A percentile compares a stretch with the other conserved stretches of the same genome.
Evolutionary conservation across 306 rosid genomes (phyloP).

Genomic region (Lotus japonicus): DNA sequence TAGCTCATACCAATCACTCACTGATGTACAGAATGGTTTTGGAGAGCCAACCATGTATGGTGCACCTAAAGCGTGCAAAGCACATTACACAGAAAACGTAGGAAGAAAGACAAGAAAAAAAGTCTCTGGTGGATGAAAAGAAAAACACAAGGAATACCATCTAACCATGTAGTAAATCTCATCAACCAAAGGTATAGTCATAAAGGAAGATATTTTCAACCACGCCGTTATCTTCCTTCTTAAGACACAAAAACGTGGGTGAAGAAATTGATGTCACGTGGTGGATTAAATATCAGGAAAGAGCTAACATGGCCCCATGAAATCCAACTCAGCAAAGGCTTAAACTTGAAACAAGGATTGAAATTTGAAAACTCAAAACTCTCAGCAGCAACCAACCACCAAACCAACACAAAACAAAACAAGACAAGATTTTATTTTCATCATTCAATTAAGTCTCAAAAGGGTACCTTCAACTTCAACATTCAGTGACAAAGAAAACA

Average conservation of each 20-base stretch:
- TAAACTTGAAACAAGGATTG: background rate
- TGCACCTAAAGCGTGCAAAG: conserved; percentile 21
- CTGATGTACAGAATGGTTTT: conserved; percentile 1
- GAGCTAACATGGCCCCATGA: conserved; percentile 13
- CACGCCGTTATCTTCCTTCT: conserved; percentile 25
- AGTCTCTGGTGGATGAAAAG: background rate
- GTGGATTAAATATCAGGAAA: background rate
- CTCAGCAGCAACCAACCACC: background rate
- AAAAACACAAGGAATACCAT: conserved; percentile 28
- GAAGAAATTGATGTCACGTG: conserved; percentile 10
- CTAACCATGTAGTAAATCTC: conserved; percentile 26
- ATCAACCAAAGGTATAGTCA: conserved; percentile 1
- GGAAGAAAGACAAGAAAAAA: background rate
- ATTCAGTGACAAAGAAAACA: background rate
- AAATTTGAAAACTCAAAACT: conserved; percentile 8
- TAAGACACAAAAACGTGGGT: conserved; percentile 15
- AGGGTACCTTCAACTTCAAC: conserved; percentile 15
- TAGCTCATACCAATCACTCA: conserved; percentile 11
- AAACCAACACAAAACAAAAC: conserved; percentile 3
- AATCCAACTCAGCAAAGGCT: background rate
- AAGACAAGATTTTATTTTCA: background rate
- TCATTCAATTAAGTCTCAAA: conserved; percentile 1
- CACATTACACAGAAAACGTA: conserved; percentile 13
- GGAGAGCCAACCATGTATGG: conserved; percentile 16
- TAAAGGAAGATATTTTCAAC: conserved; percentile 10